Evolutionary conservation across 305 asterid genomes (phyloP).

Genomic region (Rubia peregrina): DNA sequence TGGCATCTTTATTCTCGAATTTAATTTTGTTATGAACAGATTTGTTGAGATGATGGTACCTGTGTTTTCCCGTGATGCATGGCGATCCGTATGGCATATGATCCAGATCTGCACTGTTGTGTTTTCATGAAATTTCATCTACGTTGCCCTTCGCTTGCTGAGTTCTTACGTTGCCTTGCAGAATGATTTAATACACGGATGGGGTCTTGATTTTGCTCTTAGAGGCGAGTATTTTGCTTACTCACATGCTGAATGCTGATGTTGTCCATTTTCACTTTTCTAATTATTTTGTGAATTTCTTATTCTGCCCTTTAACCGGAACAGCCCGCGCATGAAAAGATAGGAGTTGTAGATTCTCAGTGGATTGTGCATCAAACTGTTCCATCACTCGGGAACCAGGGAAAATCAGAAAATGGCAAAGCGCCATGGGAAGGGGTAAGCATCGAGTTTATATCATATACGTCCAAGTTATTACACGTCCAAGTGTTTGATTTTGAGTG

Average conservation of each 20-base stretch:
- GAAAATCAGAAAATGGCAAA: slow-evolving; percentile 65
- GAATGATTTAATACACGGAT: slow-evolving; percentile 96
- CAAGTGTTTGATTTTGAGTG: no score
- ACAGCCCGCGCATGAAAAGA: slow-evolving; percentile 94
- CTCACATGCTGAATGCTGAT: no score
- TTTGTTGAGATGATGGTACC: slow-evolving; percentile 99
- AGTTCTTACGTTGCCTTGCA: slow-evolving; percentile 30
- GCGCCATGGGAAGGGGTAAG: slow-evolving; percentile 99
- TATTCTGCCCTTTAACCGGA: slow-evolving; percentile 4
- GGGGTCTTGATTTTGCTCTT: slow-evolving; percentile 99
- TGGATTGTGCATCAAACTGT: slow-evolving; percentile 95
- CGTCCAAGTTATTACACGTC: no score
- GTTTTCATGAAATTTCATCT: background rate
- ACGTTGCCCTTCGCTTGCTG: background rate
- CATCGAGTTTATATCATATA: background rate
- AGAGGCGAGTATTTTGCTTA: no score
- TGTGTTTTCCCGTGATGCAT: slow-evolving; percentile 82
- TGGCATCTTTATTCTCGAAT: background rate
- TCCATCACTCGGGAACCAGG: slow-evolving; percentile 96
- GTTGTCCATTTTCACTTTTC: background rate
- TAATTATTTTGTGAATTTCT: background rate
- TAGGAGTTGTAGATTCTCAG: slow-evolving; percentile 92
- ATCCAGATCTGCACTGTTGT: slow-evolving; percentile 52
- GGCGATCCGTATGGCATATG: slow-evolving; percentile 98
- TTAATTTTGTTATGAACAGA: slow-evolving; percentile 28